A percentile compares a stretch with the other conserved stretches of the same genome.
Evolutionary conservation across 1,139 yeast genomes (phyloP).

Genomic region (Hyphopichia wangnamkhiaoensis): DNA sequence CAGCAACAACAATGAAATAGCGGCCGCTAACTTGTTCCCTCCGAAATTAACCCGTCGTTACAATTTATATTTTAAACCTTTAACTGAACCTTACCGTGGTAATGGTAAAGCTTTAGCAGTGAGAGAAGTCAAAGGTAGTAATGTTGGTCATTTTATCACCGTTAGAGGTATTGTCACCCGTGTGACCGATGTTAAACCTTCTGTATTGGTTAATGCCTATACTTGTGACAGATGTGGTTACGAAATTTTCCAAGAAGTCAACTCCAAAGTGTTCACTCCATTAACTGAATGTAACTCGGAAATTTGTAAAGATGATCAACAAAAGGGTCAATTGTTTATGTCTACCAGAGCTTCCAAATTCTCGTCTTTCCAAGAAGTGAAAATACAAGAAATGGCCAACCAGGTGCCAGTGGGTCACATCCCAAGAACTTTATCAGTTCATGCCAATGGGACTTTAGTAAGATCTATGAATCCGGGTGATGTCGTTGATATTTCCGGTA

Average conservation of each 20-base stretch:
- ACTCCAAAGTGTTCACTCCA: conserved; percentile 81
- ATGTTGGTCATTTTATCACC: conserved; percentile 84
- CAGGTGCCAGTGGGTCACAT: conserved; percentile 99
- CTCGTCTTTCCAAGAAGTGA: conserved; percentile 91
- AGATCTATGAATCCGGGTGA: conserved; percentile 93
- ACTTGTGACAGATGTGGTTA: conserved; percentile 97
- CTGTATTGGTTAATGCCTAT: conserved; percentile 88
- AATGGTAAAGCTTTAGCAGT: conserved; percentile 71
- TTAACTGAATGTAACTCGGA: conserved; percentile 81
- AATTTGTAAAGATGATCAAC: conserved; percentile 74
- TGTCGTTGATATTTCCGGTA: conserved; percentile 88
- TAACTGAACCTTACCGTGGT: conserved; percentile 44
- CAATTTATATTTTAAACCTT: conserved; percentile 82
- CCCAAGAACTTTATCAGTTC: conserved; percentile 82
- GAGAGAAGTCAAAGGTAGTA: conserved; percentile 82
- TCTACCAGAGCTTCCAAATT: conserved; percentile 96
- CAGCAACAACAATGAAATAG: conserved; percentile 17
- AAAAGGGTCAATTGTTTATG: conserved; percentile 88
- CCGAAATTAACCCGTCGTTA: conserved; percentile 85
- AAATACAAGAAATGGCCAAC: conserved; percentile 89
- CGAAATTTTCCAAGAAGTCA: conserved; percentile 95
- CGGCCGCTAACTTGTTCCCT: conserved; percentile 64
- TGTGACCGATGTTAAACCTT: conserved; percentile 94
- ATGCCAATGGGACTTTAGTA: conserved; percentile 87
- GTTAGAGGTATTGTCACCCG: conserved; percentile 94